Conservation (phyloP, 2,329 filamentous ascomycete genomes). For the Cercospora berteroae region DNA sequence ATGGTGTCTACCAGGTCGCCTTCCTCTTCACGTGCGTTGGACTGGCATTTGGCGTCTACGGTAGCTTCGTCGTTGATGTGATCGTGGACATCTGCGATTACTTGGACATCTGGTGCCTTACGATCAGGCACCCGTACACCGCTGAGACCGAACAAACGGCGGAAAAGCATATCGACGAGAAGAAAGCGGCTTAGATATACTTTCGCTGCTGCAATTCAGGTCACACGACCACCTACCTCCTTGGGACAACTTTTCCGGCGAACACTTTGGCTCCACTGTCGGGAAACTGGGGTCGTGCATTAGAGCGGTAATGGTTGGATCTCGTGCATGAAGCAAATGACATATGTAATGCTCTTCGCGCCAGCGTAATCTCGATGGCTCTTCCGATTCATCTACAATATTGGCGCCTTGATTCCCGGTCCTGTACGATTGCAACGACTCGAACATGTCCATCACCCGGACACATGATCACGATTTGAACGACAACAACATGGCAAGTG, state of each 20-base stretch:
- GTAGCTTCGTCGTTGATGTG: slow-evolving; percentile 94
- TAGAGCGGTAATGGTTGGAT: background rate
- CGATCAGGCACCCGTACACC: slow-evolving; percentile 79
- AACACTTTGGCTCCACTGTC: slow-evolving; percentile 1
- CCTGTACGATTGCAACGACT: background rate
- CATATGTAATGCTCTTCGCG: background rate
- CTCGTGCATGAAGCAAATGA: slow-evolving; percentile 5
- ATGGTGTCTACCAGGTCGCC: slow-evolving; percentile 76
- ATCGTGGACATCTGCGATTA: slow-evolving; percentile 98
- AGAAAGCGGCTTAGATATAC: slow-evolving; percentile 19
- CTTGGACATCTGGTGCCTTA: slow-evolving; percentile 96
- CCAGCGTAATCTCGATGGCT: background rate
- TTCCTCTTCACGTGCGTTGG: slow-evolving; percentile 89
- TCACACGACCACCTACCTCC: slow-evolving; percentile 14
- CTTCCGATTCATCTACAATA: background rate
- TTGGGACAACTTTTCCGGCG: slow-evolving; percentile 10
- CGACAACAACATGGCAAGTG: slow-evolving; percentile 2
- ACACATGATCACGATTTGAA: background rate
- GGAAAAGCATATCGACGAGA: slow-evolving; percentile 20
- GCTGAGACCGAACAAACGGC: slow-evolving; percentile 26
- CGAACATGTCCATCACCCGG: background rate
- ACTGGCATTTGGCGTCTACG: slow-evolving; percentile 83
- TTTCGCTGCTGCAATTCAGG: background rate
- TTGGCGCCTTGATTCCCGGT: background rate
- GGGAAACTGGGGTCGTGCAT: background rate